phyloP scores from a whole-genome alignment of 495 filamentous ascomycete genomes.

The Trypethelium eluteriae region DNA sequence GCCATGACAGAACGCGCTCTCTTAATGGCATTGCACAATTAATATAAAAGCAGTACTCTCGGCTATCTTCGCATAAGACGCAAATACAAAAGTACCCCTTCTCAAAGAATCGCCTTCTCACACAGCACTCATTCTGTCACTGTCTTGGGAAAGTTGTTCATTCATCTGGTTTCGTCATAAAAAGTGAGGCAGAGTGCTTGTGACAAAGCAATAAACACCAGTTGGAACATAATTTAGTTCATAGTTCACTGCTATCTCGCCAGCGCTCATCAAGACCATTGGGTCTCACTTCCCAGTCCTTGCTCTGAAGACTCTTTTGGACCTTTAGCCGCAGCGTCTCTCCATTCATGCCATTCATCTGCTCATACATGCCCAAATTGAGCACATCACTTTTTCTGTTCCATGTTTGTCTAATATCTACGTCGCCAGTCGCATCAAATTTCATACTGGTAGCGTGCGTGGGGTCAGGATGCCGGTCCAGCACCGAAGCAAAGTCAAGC shows the following conservation, averaged over 20 bases:
- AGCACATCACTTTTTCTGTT: not conserved
- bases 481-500: slow-evolving; percentile 46
- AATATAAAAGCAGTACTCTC: too few species aligned
- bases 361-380: slow-evolving; percentile 8
- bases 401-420: slow-evolving; percentile 1
- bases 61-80: too few species aligned
- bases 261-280: slow-evolving; percentile 2
- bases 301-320: not conserved
- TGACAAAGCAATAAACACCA: too few species aligned
- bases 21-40: too few species aligned
- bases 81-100: too few species aligned
- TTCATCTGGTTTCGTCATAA: too few species aligned
- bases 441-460: not conserved
- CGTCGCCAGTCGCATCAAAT: not conserved
- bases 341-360: not conserved
- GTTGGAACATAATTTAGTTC: not conserved
- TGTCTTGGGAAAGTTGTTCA: too few species aligned
- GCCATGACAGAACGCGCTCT: too few species aligned
- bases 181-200: too few species aligned
- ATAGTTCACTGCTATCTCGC: not conserved
- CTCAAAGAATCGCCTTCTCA: too few species aligned
- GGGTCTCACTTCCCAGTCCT: not conserved
- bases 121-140: too few species aligned
- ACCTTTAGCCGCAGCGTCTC: not conserved
- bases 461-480: slow-evolving; percentile 34